phyloP scores from a whole-genome alignment of 345 rosid species.

The Acer negundo region DNA sequence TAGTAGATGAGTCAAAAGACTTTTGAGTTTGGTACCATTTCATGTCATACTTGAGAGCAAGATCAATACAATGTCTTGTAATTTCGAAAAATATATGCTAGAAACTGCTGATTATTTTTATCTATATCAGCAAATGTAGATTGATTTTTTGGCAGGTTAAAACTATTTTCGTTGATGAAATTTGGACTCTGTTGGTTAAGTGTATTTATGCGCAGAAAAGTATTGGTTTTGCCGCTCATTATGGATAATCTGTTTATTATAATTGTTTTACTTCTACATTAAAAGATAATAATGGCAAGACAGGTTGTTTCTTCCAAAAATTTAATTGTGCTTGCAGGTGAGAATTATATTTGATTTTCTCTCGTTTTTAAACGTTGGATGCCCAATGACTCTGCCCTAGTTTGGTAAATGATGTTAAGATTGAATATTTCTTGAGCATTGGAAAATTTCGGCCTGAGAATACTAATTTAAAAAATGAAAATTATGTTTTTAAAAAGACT shows the following conservation, averaged over 20 bases:
- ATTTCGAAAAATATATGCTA: conserved; percentile 4
- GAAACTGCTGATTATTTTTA: conserved; percentile 35
- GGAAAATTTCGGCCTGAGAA: not conserved
- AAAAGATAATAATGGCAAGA: not conserved
- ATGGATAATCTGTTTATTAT: not conserved
- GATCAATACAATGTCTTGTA: conserved; percentile 19
- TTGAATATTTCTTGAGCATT: not conserved
- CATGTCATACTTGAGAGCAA: conserved; percentile 16
- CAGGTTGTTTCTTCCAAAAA: not conserved
- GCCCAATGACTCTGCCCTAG: not conserved
- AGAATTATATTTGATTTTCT: not conserved
- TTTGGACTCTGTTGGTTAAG: not conserved
- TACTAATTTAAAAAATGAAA: no score
- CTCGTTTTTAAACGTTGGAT: not conserved
- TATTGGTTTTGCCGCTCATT: not conserved
- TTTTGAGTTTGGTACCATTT: conserved; percentile 21
- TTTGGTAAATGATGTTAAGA: not conserved
- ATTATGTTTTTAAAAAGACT: no score
- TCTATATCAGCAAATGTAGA: conserved; percentile 25
- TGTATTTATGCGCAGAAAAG: no score
- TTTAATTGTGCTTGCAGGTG: not conserved
- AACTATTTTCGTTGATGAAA: not conserved
- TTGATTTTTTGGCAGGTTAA: conserved; percentile 1
- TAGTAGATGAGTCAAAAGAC: not conserved
- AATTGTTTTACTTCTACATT: not conserved